A percentile compares a stretch with the other conserved stretches of the same genome.
Evolutionary conservation across 306 rosid species (phyloP).

Genomic region (Ormosia emarginata): DNA sequence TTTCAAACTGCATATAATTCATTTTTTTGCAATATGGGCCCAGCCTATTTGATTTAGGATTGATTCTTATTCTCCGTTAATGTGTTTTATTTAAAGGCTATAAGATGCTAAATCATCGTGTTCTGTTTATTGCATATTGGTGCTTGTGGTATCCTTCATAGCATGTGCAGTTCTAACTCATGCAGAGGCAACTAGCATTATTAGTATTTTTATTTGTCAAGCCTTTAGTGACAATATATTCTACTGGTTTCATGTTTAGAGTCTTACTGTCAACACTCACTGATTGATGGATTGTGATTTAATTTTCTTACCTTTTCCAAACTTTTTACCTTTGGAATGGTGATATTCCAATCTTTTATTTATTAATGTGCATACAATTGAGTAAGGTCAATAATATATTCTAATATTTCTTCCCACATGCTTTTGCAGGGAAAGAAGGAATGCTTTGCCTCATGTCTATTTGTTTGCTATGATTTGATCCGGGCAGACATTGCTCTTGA

Average conservation of each 20-base stretch:
- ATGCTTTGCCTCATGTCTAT: constrained; percentile 96
- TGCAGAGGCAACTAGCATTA: neutral
- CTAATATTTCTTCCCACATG: constrained; percentile 15
- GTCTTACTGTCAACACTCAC: neutral
- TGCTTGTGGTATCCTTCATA: neutral
- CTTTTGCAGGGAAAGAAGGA: constrained; percentile 93
- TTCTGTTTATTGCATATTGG: neutral
- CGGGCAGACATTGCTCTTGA: constrained; percentile 85
- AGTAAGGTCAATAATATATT: neutral
- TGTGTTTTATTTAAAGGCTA: neutral
- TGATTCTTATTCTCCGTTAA: neutral
- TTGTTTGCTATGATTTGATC: constrained; percentile 91
- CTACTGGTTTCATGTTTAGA: neutral
- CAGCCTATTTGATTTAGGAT: neutral
- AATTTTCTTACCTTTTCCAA: neutral
- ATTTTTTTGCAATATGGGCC: neutral
- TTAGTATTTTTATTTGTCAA: neutral
- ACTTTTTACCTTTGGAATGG: neutral
- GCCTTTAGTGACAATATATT: neutral
- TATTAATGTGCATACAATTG: neutral
- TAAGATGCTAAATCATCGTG: neutral
- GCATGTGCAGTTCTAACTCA: constrained; percentile 7
- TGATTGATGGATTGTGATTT: neutral
- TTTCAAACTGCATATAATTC: neutral
- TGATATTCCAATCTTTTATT: neutral